Evolutionary conservation across 164 flowering plant species (phyloP).

Genomic region (Echeveria elegans): DNA sequence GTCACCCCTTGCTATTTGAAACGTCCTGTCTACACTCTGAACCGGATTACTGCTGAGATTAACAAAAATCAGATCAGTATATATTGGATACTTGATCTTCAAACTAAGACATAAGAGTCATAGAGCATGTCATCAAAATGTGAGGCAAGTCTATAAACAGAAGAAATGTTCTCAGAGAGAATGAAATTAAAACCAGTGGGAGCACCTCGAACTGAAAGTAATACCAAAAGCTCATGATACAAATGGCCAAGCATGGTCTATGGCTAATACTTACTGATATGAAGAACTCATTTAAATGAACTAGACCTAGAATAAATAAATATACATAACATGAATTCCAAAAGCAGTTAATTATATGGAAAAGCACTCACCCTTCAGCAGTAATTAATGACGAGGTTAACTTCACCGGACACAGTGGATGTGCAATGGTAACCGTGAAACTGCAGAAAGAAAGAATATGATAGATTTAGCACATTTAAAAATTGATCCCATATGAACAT

Average conservation of each 20-base stretch:
- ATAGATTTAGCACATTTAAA: background rate
- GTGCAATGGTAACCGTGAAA: constrained; percentile 55
- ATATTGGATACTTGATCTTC: background rate
- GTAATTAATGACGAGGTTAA: constrained; percentile 46
- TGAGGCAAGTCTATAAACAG: background rate
- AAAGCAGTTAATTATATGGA: background rate
- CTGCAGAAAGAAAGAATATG: constrained; percentile 31
- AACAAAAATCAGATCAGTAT: background rate
- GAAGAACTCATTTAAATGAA: background rate
- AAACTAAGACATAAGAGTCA: background rate
- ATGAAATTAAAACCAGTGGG: background rate
- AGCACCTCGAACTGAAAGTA: background rate
- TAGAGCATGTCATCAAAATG: background rate
- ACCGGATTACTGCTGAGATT: constrained; percentile 61
- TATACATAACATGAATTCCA: background rate
- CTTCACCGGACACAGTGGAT: constrained; percentile 77
- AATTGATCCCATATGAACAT: background rate
- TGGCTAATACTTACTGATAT: background rate
- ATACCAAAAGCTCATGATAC: background rate
- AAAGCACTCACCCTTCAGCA: constrained; percentile 67
- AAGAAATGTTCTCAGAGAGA: background rate
- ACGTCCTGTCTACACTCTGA: constrained; percentile 73
- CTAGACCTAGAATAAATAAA: background rate
- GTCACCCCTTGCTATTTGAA: constrained; percentile 69
- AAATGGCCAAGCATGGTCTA: background rate